These are phyloP conservation scores for Kondoa malvinella DNA, from an alignment of 768 basidiomycete species.

Conservation along the genomic window DNA sequence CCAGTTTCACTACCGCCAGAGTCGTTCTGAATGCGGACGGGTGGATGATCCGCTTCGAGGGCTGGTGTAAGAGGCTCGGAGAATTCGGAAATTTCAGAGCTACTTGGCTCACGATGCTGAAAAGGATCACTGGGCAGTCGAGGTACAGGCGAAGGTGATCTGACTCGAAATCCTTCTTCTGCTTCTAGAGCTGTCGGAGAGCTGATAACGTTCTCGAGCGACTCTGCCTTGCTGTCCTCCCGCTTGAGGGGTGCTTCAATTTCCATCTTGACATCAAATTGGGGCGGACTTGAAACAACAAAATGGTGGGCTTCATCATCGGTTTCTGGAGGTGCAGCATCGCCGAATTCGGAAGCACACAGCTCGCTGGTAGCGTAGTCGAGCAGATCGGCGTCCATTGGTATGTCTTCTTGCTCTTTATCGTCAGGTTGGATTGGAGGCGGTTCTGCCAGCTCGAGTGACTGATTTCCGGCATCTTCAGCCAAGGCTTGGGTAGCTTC, in stretches of 20 bases:
- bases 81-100: slow-evolving; percentile 2
- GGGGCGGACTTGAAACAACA: not conserved
- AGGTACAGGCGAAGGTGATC: not conserved
- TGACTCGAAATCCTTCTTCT: not conserved
- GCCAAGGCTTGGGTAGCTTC: not conserved
- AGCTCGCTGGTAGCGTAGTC: not conserved
- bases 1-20: not conserved
- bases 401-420: not conserved
- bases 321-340: not conserved
- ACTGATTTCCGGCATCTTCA: not conserved
- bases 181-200: not conserved
- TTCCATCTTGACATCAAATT: not conserved
- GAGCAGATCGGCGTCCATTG: not conserved
- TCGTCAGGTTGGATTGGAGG: not conserved
- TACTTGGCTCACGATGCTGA: not conserved
- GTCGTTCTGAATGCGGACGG: not conserved
- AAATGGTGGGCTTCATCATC: not conserved
- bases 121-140: not conserved
- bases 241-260: not conserved
- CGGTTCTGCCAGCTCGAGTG: not conserved
- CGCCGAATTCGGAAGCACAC: not conserved
- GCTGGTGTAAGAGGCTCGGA: not conserved
- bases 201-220: not conserved
- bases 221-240: not conserved
- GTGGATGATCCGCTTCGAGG: not conserved